Evolutionary conservation across 129 eudicot genomes (phyloP), one percentile per base, ranked within the genome.

Genomic region (Solidago caesia): DNA sequence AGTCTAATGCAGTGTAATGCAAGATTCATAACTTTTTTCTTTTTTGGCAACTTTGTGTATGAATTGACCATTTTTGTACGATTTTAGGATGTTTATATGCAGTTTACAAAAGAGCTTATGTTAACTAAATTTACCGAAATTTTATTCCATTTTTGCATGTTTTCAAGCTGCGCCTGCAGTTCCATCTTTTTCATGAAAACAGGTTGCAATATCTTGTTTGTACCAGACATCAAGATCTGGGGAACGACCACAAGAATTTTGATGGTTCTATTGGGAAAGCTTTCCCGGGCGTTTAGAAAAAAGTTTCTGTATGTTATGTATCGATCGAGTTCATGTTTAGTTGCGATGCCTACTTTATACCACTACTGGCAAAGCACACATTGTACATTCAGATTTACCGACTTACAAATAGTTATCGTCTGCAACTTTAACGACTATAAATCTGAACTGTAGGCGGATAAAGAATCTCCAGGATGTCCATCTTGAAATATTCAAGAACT

Each of bases 21-120:
- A 75, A 75, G 79, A 51, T 48, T 77, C 59, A 10, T 77, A 52
- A 46, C 69, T 49, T 59, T 77, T 60, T 53, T 53, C 16, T 25
- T 70, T 43, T 70, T 43, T 49, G 76, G 64, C 42, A 51, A 70
- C 21, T 60, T 70, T 55, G 71, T 62, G 76, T 52, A 16, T 77
- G 76, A 71, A 62, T 44, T 65, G 72, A 71, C 59, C 82, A 43
- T 67, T 52, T 63, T 62, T 45, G 45, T 42, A 42, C 44, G 25
- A 59, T 33, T 49, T 51, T 65, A 75, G 79, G 65, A 7, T 75
- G 79, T 75, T 66, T 27, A 75, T 75, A 75, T 66, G 0, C 52
- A 72, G 64, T 64, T 44, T 68, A 52, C 76, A 84, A 74, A 74
- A 84, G 57, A 47, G 71, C 44, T 44, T 59, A 44, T 44, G 33